Percentiles rank a stretch among this genome's conserved stretches.
These are phyloP conservation scores for Phanerochaete carnosa DNA, from an alignment of 768 basidiomycete genomes.

Conservation along the genomic window DNA sequence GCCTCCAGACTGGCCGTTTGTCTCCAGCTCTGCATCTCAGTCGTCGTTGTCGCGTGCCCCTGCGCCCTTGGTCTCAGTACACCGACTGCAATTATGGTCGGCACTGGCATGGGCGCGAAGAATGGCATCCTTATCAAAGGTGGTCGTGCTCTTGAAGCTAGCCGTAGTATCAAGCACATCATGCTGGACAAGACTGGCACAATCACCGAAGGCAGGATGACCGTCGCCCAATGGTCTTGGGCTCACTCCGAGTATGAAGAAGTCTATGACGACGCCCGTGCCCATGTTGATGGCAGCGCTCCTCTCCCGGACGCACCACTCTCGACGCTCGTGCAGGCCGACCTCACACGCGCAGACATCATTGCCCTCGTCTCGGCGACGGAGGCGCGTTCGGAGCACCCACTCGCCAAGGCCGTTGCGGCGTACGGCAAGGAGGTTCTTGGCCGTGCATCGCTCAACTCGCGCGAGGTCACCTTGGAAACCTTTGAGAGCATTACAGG, in stretches of 20 bases:
- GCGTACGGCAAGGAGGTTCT: slow-evolving; percentile 71
- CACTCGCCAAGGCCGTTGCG: slow-evolving; percentile 91
- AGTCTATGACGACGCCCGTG: slow-evolving; percentile 17
- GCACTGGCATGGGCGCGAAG: slow-evolving; percentile 93
- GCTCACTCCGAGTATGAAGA: slow-evolving; percentile 36
- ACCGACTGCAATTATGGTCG: slow-evolving; percentile 99
- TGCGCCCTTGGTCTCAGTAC: slow-evolving; percentile 96
- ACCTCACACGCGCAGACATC: slow-evolving; percentile 56
- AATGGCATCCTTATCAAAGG: slow-evolving; percentile 99
- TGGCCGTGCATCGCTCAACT: slow-evolving; percentile 32
- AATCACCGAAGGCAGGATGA: slow-evolving; percentile 91
- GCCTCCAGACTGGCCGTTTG: slow-evolving; percentile 87
- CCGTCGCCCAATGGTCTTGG: slow-evolving; percentile 78
- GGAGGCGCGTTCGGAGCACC: slow-evolving; percentile 93
- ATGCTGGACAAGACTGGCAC: slow-evolving; percentile 98
- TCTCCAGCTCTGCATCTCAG: slow-evolving; percentile 95
- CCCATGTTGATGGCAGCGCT: slow-evolving; percentile 2
- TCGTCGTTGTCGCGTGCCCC: slow-evolving; percentile 97
- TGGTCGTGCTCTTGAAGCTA: slow-evolving; percentile 90
- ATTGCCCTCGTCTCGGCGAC: slow-evolving; percentile 82
- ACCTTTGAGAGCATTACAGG: slow-evolving; percentile 89
- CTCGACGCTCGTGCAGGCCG: slow-evolving; percentile 50
- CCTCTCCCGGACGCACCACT: slow-evolving; percentile 15
- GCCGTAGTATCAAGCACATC: slow-evolving; percentile 74
- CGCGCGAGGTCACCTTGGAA: slow-evolving; percentile 55